Evolutionary conservation across 164 flowering plant genomes (phyloP).

Genomic region (Vitis labrusca): DNA sequence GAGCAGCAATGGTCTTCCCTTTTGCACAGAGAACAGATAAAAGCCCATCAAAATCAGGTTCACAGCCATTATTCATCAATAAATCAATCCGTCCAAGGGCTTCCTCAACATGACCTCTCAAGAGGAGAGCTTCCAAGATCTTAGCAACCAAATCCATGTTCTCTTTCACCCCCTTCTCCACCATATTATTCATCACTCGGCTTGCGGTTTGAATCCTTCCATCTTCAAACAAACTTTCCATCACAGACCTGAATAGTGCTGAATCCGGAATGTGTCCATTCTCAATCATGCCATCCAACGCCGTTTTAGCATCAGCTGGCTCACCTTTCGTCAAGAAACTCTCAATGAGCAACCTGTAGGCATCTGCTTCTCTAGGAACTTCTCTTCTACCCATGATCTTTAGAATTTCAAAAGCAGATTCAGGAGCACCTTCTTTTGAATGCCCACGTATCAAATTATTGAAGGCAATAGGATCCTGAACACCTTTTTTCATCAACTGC

Average conservation of each 20-base stretch:
- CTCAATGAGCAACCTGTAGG: conserved; percentile 49
- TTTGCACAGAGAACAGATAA: conserved; percentile 67
- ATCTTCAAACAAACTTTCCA: conserved; percentile 70
- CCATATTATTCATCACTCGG: conserved; percentile 84
- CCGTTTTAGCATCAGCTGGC: conserved; percentile 79
- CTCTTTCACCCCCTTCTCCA: conserved; percentile 88
- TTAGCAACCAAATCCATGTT: conserved; percentile 81
- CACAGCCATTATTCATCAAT: conserved; percentile 46
- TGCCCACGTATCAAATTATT: conserved; percentile 79
- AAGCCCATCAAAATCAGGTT: conserved; percentile 64
- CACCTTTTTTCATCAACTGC: conserved; percentile 82
- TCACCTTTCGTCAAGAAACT: conserved; percentile 78
- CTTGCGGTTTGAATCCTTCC: conserved; percentile 89
- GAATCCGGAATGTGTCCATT: conserved; percentile 69
- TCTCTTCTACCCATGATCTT: conserved; percentile 79
- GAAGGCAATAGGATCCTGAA: conserved; percentile 66
- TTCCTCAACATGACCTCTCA: conserved; percentile 98
- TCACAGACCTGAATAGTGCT: conserved; percentile 56
- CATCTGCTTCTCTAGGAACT: conserved; percentile 48
- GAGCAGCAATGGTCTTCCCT: conserved; percentile 78
- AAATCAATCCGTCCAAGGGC: conserved; percentile 82
- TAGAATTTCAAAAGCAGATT: conserved; percentile 63
- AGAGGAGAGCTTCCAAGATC: conserved; percentile 83
- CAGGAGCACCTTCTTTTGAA: conserved; percentile 71
- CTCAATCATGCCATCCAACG: conserved; percentile 76